Conservation (phyloP, 208 protist genomes). For the Acanthamoeba castellanii region DNA sequence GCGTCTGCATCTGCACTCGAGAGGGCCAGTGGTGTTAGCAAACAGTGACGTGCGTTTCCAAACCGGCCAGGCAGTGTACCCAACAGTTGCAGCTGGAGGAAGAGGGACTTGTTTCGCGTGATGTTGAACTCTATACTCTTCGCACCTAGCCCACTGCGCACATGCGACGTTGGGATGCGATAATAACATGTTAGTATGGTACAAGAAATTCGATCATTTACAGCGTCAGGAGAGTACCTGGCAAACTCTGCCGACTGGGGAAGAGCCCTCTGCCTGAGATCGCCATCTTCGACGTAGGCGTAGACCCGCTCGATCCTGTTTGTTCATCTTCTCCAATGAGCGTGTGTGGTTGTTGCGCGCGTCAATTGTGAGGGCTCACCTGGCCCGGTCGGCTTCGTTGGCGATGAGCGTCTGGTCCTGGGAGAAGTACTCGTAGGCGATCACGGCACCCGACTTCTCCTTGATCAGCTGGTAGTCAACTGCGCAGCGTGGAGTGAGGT, state of each 20-base stretch:
- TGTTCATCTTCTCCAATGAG: background rate
- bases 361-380: background rate
- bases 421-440: background rate
- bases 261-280: background rate
- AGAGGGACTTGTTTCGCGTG: background rate
- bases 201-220: no score
- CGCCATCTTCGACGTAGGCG: conserved; percentile 16
- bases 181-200: no score
- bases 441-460: background rate
- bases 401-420: background rate
- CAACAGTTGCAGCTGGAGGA: background rate
- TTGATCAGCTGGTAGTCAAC: background rate
- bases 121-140: background rate
- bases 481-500: background rate
- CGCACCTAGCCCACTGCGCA: background rate
- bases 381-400: background rate
- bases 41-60: background rate
- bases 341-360: background rate
- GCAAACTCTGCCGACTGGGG: background rate
- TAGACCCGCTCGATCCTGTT: background rate
- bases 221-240: no score
- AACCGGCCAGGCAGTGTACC: background rate
- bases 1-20: background rate
- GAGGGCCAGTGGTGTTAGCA: background rate
- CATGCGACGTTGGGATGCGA: background rate